Evolutionary conservation across 2,329 filamentous ascomycete genomes (phyloP), one percentile per base, ranked within the genome.

Genomic region (Colletotrichum cordylinicola): DNA sequence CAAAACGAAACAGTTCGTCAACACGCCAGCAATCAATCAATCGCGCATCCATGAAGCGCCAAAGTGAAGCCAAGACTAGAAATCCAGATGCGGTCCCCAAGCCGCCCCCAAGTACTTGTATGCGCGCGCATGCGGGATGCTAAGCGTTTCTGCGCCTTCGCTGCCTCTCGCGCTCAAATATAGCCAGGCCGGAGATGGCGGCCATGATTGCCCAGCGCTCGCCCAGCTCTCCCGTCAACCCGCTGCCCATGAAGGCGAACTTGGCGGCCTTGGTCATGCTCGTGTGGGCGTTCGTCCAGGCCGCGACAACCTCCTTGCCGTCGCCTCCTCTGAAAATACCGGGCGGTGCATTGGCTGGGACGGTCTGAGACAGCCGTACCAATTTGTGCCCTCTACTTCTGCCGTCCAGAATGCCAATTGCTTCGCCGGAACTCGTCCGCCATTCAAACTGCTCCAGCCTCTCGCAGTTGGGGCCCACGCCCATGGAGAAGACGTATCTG

Each of bases 171-270:
- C 76, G 70, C 52, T 78, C 65, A 58, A 68, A 77, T 15, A 78
- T 69, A n/a, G 73, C 77, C 60, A 78, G 39, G 2, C 77, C 77
- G 12, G 86, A 84, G 8, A 82, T 79, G 10, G 86, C 85, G 2
- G 86, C 84, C 85, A 87, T 87, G 18, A 87, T 78, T 1, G 84
- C 83, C 85, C 85, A 88, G 24, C 84, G 79, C 74, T 86, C 83
- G 15, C 87, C 87, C 15, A 88, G 79, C 21, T 80, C 77, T 1
- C 87, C 86, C 9, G 81, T 81, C 13, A 79, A 79, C 2, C 86
- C 87, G 1, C 80, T 83, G 8, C 86, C 86, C 8, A 85, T 72
- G 77, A 87, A 89, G 18, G 79, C 75, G 76, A 88, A 88, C 72
- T 81, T 81, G 37, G 83, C 77, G n/a, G 78, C 77, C 79, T 86